phyloP scores from a whole-genome alignment of 371 early-diverging fungal genomes.

The Conidiobolus incongruus region DNA sequence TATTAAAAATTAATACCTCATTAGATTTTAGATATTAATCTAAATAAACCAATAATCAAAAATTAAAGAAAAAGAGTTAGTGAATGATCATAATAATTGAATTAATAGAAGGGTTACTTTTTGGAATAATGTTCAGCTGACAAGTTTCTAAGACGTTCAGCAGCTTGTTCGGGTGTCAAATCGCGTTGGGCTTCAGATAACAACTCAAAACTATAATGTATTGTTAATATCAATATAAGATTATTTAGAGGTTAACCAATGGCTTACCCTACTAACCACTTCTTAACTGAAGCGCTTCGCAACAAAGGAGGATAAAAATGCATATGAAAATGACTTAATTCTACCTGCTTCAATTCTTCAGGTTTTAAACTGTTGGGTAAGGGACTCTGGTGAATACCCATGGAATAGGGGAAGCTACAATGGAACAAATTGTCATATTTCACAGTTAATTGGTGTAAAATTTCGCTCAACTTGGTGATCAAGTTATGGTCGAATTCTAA shows the following conservation, averaged over 20 bases:
- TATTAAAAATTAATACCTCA: too few relatives aligned
- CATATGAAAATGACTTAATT: slow-evolving; percentile 51
- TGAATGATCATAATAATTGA: too few relatives aligned
- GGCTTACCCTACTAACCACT: slow-evolving; percentile 80
- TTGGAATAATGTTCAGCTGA: slow-evolving; percentile 8
- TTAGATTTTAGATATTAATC: too few relatives aligned
- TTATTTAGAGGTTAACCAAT: neutral
- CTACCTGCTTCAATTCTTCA: slow-evolving; percentile 13
- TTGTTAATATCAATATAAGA: neutral
- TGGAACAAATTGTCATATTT: slow-evolving; percentile 82
- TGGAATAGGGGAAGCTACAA: slow-evolving; percentile 85
- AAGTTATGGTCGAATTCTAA: slow-evolving; percentile 21
- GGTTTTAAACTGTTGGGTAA: slow-evolving; percentile 15
- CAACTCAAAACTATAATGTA: slow-evolving; percentile 56
- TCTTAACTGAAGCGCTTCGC: slow-evolving; percentile 67
- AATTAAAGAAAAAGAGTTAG: too few relatives aligned
- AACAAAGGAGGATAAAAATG: slow-evolving; percentile 90
- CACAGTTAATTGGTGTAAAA: slow-evolving; percentile 42
- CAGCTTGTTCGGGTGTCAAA: slow-evolving; percentile 79
- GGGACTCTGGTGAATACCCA: slow-evolving; percentile 81
- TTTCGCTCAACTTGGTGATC: slow-evolving; percentile 38
- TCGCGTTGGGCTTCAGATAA: slow-evolving; percentile 84
- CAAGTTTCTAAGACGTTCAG: slow-evolving; percentile 24
- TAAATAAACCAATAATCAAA: too few relatives aligned
- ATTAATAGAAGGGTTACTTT: too few relatives aligned